Evolutionary conservation across 768 basidiomycete genomes (phyloP).

Genomic region (Suillus variegatus): DNA sequence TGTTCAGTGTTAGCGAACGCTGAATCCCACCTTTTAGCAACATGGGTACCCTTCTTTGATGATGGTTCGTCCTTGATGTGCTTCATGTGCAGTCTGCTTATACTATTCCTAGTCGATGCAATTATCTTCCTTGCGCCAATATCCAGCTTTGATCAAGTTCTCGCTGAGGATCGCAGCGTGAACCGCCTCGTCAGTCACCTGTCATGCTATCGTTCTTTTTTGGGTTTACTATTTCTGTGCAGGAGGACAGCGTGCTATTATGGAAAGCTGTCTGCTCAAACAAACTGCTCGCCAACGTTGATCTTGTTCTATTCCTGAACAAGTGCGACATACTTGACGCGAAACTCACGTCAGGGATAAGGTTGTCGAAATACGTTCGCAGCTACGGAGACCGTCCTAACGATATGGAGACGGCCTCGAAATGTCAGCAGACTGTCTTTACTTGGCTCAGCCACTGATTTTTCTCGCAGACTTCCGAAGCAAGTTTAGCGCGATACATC

Average conservation of each 20-base stretch:
- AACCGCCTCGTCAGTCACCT: constrained; percentile 45
- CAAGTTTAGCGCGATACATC: constrained; percentile 75
- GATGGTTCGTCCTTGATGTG: constrained; percentile 35
- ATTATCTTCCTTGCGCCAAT: constrained; percentile 64
- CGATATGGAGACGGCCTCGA: constrained; percentile 65
- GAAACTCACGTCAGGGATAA: constrained; percentile 66
- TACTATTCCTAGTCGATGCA: constrained; percentile 35
- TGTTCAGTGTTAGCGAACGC: not conserved
- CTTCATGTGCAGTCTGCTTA: not conserved
- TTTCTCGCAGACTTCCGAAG: constrained; percentile 56
- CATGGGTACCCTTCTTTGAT: constrained; percentile 60
- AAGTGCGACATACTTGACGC: constrained; percentile 74
- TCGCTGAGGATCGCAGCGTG: constrained; percentile 52
- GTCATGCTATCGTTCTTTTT: not conserved
- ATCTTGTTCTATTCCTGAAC: constrained; percentile 80
- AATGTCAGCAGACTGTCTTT: constrained; percentile 47
- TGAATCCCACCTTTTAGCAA: constrained; percentile 30
- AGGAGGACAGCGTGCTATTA: constrained; percentile 78
- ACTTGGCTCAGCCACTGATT: not conserved
- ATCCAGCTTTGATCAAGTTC: constrained; percentile 56
- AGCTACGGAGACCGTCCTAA: constrained; percentile 71
- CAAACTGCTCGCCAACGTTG: constrained; percentile 67
- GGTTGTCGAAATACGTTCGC: constrained; percentile 66
- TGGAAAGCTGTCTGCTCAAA: constrained; percentile 77
- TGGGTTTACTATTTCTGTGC: constrained; percentile 2